phyloP scores from a whole-genome alignment of 2,329 filamentous ascomycete genomes.

The Blumeria graminis region DNA sequence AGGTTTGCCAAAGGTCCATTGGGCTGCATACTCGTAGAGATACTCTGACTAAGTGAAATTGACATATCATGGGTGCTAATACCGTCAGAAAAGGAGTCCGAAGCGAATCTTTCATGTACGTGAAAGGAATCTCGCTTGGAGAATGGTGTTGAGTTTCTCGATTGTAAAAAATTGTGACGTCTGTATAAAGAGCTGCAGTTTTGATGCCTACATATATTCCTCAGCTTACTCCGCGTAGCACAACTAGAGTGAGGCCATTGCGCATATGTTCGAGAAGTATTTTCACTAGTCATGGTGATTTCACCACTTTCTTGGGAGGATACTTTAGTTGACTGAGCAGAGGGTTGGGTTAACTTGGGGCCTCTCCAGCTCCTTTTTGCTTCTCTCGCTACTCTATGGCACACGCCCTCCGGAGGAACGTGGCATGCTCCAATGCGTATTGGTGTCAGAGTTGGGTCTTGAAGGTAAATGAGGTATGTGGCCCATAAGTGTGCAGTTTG shows the following conservation, averaged over 20 bases:
- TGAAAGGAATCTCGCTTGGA: constrained; percentile 21
- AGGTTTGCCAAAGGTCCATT: constrained; percentile 35
- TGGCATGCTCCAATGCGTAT: constrained; percentile 38
- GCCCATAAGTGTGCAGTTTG: constrained; percentile 44
- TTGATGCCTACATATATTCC: constrained; percentile 37
- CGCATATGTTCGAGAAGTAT: constrained; percentile 23
- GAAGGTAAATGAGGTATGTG: constrained; percentile 37
- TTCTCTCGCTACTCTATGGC: constrained; percentile 38
- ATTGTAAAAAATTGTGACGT: constrained; percentile 21
- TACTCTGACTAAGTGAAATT: constrained; percentile 36
- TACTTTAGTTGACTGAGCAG: background rate
- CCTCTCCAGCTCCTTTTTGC: constrained; percentile 44
- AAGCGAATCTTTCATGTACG: background rate
- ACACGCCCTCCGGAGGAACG: constrained; percentile 40
- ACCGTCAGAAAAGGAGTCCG: constrained; percentile 22
- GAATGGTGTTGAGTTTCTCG: constrained; percentile 31
- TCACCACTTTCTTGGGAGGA: constrained; percentile 20
- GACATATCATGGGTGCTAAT: constrained; percentile 39
- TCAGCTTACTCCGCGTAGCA: constrained; percentile 34
- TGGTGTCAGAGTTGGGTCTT: constrained; percentile 42
- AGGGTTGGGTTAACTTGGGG: constrained; percentile 18
- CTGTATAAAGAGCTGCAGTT: constrained; percentile 21
- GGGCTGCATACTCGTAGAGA: constrained; percentile 38
- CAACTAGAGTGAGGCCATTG: constrained; percentile 40
- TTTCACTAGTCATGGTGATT: constrained; percentile 29